A percentile compares a stretch with the other conserved stretches of the same genome.
phyloP scores from a whole-genome alignment of 2,329 filamentous ascomycete genomes.

The Didymellaceae sp. region DNA sequence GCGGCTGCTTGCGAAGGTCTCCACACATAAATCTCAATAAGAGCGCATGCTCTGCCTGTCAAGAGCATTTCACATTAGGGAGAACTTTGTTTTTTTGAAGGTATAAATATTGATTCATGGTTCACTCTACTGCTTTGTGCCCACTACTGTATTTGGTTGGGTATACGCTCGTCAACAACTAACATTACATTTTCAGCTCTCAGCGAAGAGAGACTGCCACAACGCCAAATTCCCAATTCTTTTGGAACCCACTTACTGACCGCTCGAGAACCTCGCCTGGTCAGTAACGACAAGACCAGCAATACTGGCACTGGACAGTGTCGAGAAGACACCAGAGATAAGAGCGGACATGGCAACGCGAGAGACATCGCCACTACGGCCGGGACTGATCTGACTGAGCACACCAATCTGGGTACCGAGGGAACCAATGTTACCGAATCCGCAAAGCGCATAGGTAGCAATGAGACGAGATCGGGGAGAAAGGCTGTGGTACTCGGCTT shows the following conservation, averaged over 20 bases:
- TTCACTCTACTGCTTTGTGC: constrained; percentile 11
- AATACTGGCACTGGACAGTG: constrained; percentile 72
- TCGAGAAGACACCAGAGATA: constrained; percentile 77
- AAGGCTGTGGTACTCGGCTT: constrained; percentile 63
- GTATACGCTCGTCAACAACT: constrained; percentile 20
- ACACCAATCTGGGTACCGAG: constrained; percentile 91
- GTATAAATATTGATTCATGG: constrained; percentile 10
- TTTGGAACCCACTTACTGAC: constrained; percentile 16
- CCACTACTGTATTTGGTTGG: constrained; percentile 16
- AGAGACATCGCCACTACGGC: constrained; percentile 75
- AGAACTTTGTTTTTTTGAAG: not conserved
- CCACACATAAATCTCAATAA: constrained; percentile 13
- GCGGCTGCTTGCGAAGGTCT: constrained; percentile 13
- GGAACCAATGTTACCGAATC: constrained; percentile 80
- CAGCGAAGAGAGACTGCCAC: not conserved
- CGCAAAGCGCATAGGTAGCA: constrained; percentile 83
- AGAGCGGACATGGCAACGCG: constrained; percentile 78
- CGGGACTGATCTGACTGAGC: constrained; percentile 78
- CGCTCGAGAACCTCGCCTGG: constrained; percentile 36
- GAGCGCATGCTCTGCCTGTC: constrained; percentile 6
- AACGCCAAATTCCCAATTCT: constrained; percentile 4
- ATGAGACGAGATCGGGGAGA: constrained; percentile 77
- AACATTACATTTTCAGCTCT: constrained; percentile 18
- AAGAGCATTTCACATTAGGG: not conserved
- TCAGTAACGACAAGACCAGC: constrained; percentile 63